These are phyloP conservation scores for Aspergillus mulundensis DNA, from an alignment of 495 filamentous ascomycete species.

Conservation along the genomic window DNA sequence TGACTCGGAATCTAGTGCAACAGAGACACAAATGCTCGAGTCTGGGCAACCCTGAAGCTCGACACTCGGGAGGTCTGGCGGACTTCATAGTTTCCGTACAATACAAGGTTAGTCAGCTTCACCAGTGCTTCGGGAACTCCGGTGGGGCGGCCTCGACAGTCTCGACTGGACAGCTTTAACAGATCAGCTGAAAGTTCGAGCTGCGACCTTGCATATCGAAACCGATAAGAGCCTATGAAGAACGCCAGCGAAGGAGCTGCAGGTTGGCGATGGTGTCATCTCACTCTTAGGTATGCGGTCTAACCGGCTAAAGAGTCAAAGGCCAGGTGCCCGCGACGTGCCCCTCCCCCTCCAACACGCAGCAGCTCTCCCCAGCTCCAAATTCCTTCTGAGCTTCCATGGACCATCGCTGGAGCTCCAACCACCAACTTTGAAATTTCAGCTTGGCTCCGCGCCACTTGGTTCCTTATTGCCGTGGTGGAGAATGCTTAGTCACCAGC, in stretches of 20 bases:
- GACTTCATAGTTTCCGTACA: conserved; percentile 1
- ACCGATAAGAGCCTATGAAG: background rate
- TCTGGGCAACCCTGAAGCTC: background rate
- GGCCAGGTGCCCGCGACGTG: conserved; percentile 17
- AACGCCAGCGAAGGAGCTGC: background rate
- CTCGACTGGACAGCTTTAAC: conserved; percentile 7
- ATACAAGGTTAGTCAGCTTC: conserved; percentile 12
- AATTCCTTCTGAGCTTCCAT: conserved; percentile 15
- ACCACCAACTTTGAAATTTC: conserved; percentile 18
- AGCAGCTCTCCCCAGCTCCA: conserved; percentile 22
- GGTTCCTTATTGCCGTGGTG: conserved; percentile 23
- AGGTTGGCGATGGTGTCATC: conserved; percentile 6
- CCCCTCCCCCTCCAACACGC: conserved; percentile 9
- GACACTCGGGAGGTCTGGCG: background rate
- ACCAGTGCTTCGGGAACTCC: conserved; percentile 19
- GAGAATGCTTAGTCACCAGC: conserved; percentile 15
- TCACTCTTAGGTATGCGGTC: background rate
- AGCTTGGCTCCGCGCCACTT: conserved; percentile 24
- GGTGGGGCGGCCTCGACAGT: conserved; percentile 12
- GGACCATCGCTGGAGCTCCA: conserved; percentile 20
- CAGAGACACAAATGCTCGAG: background rate
- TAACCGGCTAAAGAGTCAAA: background rate
- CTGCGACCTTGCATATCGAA: conserved; percentile 3
- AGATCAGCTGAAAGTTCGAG: conserved; percentile 9
- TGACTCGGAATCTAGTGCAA: background rate